Conservation (phyloP, 768 basidiomycete genomes). For the Pleurotus salmoneostramineus region DNA sequence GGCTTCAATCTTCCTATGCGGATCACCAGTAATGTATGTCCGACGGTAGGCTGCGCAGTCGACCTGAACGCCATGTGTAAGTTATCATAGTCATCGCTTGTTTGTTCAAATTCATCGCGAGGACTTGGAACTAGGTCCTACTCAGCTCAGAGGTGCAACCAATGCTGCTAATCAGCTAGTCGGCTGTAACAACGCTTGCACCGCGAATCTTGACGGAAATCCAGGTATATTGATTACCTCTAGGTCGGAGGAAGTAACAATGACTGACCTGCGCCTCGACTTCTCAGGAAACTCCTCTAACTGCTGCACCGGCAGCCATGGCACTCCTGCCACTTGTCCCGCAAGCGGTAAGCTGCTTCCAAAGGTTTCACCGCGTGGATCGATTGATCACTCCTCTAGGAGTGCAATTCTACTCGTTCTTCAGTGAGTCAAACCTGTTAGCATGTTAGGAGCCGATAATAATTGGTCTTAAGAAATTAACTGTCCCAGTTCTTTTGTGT, state of each 20-base stretch:
- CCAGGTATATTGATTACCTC: neutral
- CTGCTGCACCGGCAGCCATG: neutral
- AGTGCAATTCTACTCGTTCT: neutral
- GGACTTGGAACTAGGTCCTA: neutral
- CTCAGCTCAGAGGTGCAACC: neutral
- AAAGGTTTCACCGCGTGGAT: neutral
- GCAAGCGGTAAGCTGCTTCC: neutral
- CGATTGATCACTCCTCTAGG: neutral
- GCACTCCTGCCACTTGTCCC: neutral
- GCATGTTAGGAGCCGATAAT: neutral
- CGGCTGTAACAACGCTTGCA: neutral
- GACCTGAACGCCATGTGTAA: neutral
- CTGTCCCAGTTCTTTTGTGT: neutral
- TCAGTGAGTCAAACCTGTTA: neutral
- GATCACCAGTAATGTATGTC: neutral
- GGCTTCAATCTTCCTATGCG: neutral
- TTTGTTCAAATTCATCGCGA: neutral
- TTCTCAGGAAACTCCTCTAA: neutral
- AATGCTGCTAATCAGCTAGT: neutral
- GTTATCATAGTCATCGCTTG: neutral
- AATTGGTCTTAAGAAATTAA: neutral
- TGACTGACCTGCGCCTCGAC: neutral
- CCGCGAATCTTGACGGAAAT: neutral
- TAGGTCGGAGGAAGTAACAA: neutral
- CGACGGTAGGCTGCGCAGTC: neutral